phyloP scores from a whole-genome alignment of 1,139 yeast genomes.

The Yamadazyma membranifaciens region DNA sequence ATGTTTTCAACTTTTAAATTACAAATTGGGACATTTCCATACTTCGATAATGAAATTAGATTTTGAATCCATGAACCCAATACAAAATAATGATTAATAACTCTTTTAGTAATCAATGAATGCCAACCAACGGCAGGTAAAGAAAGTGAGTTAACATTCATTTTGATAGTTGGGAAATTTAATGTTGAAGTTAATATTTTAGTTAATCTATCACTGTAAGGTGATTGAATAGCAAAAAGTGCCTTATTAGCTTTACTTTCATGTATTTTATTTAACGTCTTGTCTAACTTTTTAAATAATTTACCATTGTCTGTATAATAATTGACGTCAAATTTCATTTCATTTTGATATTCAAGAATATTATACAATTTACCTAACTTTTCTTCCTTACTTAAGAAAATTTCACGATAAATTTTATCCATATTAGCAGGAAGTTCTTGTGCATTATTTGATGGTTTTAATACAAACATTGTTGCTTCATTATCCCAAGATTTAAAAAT shows the following conservation, averaged over 20 bases:
- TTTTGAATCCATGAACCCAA: slow-evolving; percentile 75
- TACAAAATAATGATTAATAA: slow-evolving; percentile 70
- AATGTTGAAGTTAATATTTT: slow-evolving; percentile 42
- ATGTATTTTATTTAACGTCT: slow-evolving; percentile 53
- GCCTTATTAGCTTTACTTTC: slow-evolving; percentile 71
- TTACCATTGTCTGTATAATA: slow-evolving; percentile 51
- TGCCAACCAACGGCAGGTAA: slow-evolving; percentile 92
- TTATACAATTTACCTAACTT: slow-evolving; percentile 40
- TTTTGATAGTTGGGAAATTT: slow-evolving; percentile 66
- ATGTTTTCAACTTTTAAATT: slow-evolving; percentile 76
- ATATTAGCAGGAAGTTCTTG: slow-evolving; percentile 61
- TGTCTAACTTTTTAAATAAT: slow-evolving; percentile 53
- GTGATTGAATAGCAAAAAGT: slow-evolving; percentile 72
- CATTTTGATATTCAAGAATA: slow-evolving; percentile 51
- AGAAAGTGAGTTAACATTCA: slow-evolving; percentile 53
- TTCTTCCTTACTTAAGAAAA: slow-evolving; percentile 46
- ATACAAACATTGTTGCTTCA: slow-evolving; percentile 52
- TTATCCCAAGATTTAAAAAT: slow-evolving; percentile 68
- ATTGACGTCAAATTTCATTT: slow-evolving; percentile 49
- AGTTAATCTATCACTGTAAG: slow-evolving; percentile 48
- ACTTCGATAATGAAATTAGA: slow-evolving; percentile 62
- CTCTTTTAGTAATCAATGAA: slow-evolving; percentile 59
- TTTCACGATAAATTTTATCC: slow-evolving; percentile 54
- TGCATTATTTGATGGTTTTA: slow-evolving; percentile 70
- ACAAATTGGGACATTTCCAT: slow-evolving; percentile 82